Evolutionary conservation across 192 early-diverging fungal species (phyloP).

Genomic region (Coemansia sp.): DNA sequence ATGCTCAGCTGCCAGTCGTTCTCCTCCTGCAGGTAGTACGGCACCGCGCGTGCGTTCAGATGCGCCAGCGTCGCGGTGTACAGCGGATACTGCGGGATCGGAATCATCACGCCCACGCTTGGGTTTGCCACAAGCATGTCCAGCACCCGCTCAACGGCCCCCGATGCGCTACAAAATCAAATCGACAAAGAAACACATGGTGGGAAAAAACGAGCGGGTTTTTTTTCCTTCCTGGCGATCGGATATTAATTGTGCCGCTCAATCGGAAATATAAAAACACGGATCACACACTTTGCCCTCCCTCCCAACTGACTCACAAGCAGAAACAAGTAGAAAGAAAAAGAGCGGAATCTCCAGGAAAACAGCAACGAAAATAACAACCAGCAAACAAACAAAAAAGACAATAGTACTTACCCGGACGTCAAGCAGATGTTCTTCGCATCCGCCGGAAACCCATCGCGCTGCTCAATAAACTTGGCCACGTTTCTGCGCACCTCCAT

Average conservation of each 20-base stretch:
- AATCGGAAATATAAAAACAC: too few relatives aligned
- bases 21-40: conserved; percentile 90
- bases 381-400: too few relatives aligned
- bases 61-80: conserved; percentile 92
- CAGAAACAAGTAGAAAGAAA: too few relatives aligned
- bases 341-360: background rate
- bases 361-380: background rate
- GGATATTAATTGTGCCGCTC: background rate
- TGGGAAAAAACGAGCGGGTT: background rate
- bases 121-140: conserved; percentile 78
- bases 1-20: conserved; percentile 79
- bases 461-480: conserved; percentile 86
- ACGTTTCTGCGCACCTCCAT: conserved; percentile 79
- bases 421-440: conserved; percentile 89
- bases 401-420: conserved; percentile 58
- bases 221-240: background rate
- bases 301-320: too few relatives aligned
- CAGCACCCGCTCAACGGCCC: conserved; percentile 90
- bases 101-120: conserved; percentile 95
- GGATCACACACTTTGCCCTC: too few relatives aligned
- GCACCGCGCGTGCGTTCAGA: conserved; percentile 81
- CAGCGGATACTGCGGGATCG: conserved; percentile 98
- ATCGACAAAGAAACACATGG: background rate
- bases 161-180: conserved; percentile 61
- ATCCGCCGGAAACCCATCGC: conserved; percentile 88